Evolutionary conservation across 352 stramenopile species (phyloP), one percentile per base, ranked within the genome.

Genomic region (Peronospora destructor): DNA sequence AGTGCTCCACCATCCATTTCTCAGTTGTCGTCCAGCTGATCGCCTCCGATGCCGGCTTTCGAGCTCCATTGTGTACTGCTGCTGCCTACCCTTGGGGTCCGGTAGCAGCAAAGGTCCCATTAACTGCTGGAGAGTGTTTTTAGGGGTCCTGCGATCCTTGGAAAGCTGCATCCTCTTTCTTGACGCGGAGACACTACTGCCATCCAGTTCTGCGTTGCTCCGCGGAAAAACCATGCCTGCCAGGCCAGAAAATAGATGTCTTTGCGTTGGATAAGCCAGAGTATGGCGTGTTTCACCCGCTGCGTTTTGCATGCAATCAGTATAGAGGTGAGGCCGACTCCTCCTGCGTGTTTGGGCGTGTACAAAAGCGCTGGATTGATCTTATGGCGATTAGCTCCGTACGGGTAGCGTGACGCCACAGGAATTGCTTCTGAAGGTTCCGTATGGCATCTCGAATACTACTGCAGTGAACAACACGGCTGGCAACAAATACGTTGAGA

Each of bases 391-490:
- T 7, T 10, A 1, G 6, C 0, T 37, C 38, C 13, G 38, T 36
- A 4, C 4, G 23, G 9, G 38, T 55, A 0, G 38, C 19, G 6
- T 45, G 35, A 2, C 21, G 10, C 35, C 36, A 45, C 5, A 53
- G 19, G 19, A 53, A 53, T 10, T 45, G 21, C 7, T 45, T 53
- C 11, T 53, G 19, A 8, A 53, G 3, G 7, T 45, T 32, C 0
- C 10, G 3, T 6, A 45, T 3, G 35, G 46, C 11, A 45, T 21
- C n/a, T 47, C 25, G 9, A 37, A 47, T 1, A 47, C 40, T 7
- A n/a, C 25, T 9, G 25, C 40, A 11, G 40, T 47, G 25, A 47
- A 36, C 14, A 36, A 34, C 12, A 47, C n/a, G 2, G 4, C 17
- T 19, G n/a, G 25, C 12, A 36, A n/a, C 6, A 47, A 47, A 25